Percentiles rank a stretch among this genome's conserved stretches.
These are phyloP conservation scores for Leavenworthia alabamica DNA, from an alignment of 345 rosid species.

Conservation along the genomic window DNA sequence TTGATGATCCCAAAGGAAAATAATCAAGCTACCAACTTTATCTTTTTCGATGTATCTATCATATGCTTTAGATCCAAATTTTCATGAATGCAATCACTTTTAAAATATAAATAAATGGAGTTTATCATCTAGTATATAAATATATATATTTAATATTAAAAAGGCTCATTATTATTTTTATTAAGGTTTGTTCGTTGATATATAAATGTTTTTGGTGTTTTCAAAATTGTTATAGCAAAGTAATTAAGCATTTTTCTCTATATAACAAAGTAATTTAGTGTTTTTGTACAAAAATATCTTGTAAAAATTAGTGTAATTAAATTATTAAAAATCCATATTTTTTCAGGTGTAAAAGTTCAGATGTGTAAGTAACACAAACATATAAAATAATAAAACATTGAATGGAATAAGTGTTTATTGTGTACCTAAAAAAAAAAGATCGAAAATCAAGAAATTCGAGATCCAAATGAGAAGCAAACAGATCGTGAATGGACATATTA, in stretches of 20 bases:
- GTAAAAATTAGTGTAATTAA: neutral
- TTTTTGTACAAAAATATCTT: neutral
- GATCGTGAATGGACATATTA: conserved; percentile 30
- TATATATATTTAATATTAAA: neutral
- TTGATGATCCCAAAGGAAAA: conserved; percentile 35
- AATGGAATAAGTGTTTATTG: conserved; percentile 12
- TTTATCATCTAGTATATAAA: neutral
- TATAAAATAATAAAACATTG: conserved; percentile 4
- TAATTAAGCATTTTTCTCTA: neutral
- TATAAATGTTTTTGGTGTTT: no score
- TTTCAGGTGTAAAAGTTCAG: neutral
- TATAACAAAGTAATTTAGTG: neutral
- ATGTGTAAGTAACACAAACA: neutral
- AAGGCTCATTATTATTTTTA: neutral
- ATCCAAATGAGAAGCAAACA: conserved; percentile 35
- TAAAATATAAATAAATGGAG: neutral
- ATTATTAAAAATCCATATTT: neutral
- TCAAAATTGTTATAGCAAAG: no score
- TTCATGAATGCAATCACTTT: conserved; percentile 12
- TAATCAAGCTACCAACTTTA: conserved; percentile 24
- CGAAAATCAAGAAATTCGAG: conserved; percentile 31
- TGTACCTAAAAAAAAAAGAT: conserved; percentile 20
- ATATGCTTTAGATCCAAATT: conserved; percentile 22
- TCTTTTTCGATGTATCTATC: conserved; percentile 19
- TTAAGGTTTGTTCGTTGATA: neutral